Evolutionary conservation across 2,329 filamentous ascomycete genomes (phyloP), one percentile per base, ranked within the genome.

Genomic region (Hymenoscyphus scutula): DNA sequence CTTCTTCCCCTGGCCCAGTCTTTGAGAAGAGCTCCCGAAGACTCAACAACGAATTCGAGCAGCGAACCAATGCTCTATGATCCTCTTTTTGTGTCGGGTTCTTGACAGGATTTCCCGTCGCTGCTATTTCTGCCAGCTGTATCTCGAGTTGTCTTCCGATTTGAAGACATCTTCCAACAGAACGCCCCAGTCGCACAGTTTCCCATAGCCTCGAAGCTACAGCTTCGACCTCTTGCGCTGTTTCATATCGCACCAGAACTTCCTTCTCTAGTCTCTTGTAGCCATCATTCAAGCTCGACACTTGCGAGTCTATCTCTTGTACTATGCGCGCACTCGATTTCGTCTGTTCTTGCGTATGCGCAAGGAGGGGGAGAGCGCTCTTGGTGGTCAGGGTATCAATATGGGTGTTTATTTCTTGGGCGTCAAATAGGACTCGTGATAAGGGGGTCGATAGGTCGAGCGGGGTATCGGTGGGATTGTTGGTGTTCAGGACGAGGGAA

Each of bases 341-440:
- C 15, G 87, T 90, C 75, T 95, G 90, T 53, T 85, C 79, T 64
- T 87, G 82, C 2, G 93, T 96, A 76, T 97, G 84, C 32, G 87
- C 80, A 23, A 99, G 83, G 30, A 99, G 82, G 0, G 92, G 90
- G 0, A 94, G 79, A 2, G 95, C 92, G 30, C 89, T 90, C 66
- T 90, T 88, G 2, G 92, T 95, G 5, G 94, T 96, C 48, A 98
- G 83, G 3, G 86, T 84, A 75, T 99, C 92, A 67, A 99, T 97
- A 74, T 96, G 92, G 0, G 93, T 96, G 77, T 98, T 94, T 68
- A 99, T 89, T 77, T 98, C 95, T 74, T 98, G 95, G 2, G 95
- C 89, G 77, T 99, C 95, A 77, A 99, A 99, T 6, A 98, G 86
- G 5, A 97, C 93, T 60, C 92, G 87, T 5, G 93, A 97, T 56